phyloP scores from a whole-genome alignment of 2,329 filamentous ascomycete genomes.

The Botrytis hyacinthi region DNA sequence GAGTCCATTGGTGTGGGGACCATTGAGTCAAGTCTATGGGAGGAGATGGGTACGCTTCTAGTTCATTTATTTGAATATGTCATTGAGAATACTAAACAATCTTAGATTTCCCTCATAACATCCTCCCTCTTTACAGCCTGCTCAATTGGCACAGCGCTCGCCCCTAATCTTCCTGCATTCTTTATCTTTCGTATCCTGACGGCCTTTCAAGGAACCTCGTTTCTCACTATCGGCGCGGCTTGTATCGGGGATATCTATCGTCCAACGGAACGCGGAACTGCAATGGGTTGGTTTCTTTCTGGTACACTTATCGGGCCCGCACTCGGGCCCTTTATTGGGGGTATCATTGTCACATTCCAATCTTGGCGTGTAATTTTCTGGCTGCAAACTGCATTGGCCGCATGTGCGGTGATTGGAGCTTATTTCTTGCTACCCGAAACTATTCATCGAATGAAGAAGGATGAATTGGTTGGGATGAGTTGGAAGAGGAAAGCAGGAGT shows the following conservation, averaged over 20 bases:
- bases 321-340: conserved; percentile 68
- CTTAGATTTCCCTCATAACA: conserved; percentile 56
- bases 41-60: conserved; percentile 50
- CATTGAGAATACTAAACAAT: conserved; percentile 14
- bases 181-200: conserved; percentile 73
- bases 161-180: conserved; percentile 68
- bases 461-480: conserved; percentile 58
- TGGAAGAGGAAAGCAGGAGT: conserved; percentile 49
- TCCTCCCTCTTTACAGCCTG: conserved; percentile 64
- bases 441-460: conserved; percentile 61
- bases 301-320: conserved; percentile 71
- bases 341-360: conserved; percentile 72
- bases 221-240: conserved; percentile 68
- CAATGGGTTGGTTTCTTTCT: conserved; percentile 69
- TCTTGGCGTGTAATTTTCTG: conserved; percentile 76
- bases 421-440: conserved; percentile 71
- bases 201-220: conserved; percentile 72
- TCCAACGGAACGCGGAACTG: conserved; percentile 67
- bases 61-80: not conserved
- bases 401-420: conserved; percentile 55
- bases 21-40: conserved; percentile 64
- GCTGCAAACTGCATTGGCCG: conserved; percentile 69
- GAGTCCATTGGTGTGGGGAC: conserved; percentile 68
- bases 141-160: conserved; percentile 69
- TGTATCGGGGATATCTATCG: conserved; percentile 67